Conservation (phyloP, 2,329 filamentous ascomycete species). For the Ophiostoma novo-ulmi region DNA sequence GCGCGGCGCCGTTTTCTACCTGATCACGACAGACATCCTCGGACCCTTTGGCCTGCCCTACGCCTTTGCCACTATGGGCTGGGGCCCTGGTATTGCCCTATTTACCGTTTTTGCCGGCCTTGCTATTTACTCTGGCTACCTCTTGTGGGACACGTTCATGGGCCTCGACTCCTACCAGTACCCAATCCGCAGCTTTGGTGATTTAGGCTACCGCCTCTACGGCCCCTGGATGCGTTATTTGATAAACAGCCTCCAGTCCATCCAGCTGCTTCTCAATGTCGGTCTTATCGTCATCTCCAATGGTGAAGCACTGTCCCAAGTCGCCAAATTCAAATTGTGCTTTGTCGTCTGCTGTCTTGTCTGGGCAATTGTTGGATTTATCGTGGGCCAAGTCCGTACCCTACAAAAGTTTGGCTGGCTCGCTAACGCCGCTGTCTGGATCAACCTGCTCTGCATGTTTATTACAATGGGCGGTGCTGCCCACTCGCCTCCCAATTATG, state of each 20-base stretch:
- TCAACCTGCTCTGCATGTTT: slow-evolving; percentile 51
- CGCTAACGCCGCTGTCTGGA: slow-evolving; percentile 51
- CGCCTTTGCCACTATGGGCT: slow-evolving; percentile 31
- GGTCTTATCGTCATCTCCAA: slow-evolving; percentile 49
- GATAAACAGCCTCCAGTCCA: slow-evolving; percentile 45
- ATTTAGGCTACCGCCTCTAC: slow-evolving; percentile 45
- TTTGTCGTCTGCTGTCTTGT: slow-evolving; percentile 49
- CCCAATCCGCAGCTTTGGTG: slow-evolving; percentile 44
- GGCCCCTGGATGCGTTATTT: slow-evolving; percentile 42
- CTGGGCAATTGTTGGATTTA: slow-evolving; percentile 46
- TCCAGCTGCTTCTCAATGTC: slow-evolving; percentile 48
- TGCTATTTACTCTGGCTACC: slow-evolving; percentile 42
- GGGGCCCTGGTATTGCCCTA: slow-evolving; percentile 41
- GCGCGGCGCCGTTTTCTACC: slow-evolving; percentile 44
- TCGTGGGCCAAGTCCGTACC: slow-evolving; percentile 52
- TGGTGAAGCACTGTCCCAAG: slow-evolving; percentile 51
- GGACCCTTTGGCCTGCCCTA: slow-evolving; percentile 40
- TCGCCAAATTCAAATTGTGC: slow-evolving; percentile 46
- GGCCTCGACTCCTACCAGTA: slow-evolving; percentile 45
- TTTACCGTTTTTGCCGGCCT: slow-evolving; percentile 43
- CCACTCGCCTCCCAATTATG: slow-evolving; percentile 47
- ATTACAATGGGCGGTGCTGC: slow-evolving; percentile 52
- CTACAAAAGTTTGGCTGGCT: slow-evolving; percentile 51
- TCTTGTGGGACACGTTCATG: slow-evolving; percentile 44
- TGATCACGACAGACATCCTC: slow-evolving; percentile 47